Conservation (phyloP, 768 basidiomycete species). For the Rhodotorula paludigena region DNA sequence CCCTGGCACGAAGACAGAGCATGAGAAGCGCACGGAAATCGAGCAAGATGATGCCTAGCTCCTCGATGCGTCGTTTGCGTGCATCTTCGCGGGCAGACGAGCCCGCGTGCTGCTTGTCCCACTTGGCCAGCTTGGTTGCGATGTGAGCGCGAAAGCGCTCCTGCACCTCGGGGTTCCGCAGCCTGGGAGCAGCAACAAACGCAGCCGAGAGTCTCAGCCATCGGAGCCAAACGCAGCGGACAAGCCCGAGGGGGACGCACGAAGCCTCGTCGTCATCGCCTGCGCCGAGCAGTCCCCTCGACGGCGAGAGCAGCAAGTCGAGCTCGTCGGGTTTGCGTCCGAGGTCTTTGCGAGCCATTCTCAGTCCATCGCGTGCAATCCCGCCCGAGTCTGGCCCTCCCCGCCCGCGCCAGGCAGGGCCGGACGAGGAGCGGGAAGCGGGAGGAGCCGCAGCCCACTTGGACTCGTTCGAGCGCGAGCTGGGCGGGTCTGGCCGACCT, state of each 20-base stretch:
- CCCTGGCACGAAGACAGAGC: not conserved
- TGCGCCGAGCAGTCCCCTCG: conserved; percentile 18
- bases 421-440: not conserved
- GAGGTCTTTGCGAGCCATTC: conserved; percentile 20
- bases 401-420: not conserved
- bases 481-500: not conserved
- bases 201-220: no score
- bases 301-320: conserved; percentile 29
- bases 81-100: not conserved
- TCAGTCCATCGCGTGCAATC: conserved; percentile 11
- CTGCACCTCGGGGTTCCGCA: conserved; percentile 19
- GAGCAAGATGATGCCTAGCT: conserved; percentile 34
- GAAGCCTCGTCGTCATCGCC: conserved; percentile 16
- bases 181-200: no score
- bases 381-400: not conserved
- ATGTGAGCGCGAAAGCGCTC: conserved; percentile 29
- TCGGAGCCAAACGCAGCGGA: no score
- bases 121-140: conserved; percentile 18
- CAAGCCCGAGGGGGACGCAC: not conserved
- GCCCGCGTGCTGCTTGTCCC: not conserved
- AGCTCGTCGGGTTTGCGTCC: conserved; percentile 16
- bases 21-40: conserved; percentile 22
- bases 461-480: not conserved
- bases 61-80: conserved; percentile 8
- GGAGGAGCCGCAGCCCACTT: not conserved